phyloP scores from a whole-genome alignment of 176 grass and related monocot species.

The Ampelocalamus luodianensis region DNA sequence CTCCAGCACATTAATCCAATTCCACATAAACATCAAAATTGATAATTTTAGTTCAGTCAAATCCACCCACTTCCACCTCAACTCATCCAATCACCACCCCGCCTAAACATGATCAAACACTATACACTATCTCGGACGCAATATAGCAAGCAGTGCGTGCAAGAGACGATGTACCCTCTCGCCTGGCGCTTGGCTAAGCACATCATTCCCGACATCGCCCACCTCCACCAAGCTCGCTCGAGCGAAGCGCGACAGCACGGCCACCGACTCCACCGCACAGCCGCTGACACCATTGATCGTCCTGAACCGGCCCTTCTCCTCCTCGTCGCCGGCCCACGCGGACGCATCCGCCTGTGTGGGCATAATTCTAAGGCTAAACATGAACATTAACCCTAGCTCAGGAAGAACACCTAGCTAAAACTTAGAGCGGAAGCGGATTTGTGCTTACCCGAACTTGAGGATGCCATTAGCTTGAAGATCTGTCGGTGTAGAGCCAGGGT shows the following conservation, averaged over 20 bases:
- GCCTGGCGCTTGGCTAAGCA: not conserved
- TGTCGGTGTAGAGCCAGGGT: too few relatives aligned
- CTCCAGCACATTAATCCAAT: too few relatives aligned
- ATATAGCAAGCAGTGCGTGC: conserved; percentile 22
- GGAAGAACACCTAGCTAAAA: too few relatives aligned
- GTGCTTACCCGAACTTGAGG: too few relatives aligned
- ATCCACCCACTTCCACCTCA: not conserved
- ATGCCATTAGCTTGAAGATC: too few relatives aligned
- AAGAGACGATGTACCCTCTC: conserved; percentile 15
- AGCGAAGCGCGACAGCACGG: conserved; percentile 25
- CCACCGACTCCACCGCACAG: not conserved
- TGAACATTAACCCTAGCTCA: too few relatives aligned
- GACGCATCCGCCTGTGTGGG: too few relatives aligned
- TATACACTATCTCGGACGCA: not conserved
- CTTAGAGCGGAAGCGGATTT: too few relatives aligned
- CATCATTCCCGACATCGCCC: not conserved
- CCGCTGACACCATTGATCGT: not conserved
- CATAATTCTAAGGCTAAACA: too few relatives aligned
- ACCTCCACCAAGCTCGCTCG: conserved; percentile 25
- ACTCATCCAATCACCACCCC: not conserved
- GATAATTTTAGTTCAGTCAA: not conserved
- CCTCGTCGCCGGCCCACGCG: not conserved
- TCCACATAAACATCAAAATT: not conserved
- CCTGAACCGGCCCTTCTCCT: not conserved
- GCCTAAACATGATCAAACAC: not conserved